Base-by-base conservation (phyloP, 2,329 filamentous ascomycete species). In the Aulographum hederae region DNA sequence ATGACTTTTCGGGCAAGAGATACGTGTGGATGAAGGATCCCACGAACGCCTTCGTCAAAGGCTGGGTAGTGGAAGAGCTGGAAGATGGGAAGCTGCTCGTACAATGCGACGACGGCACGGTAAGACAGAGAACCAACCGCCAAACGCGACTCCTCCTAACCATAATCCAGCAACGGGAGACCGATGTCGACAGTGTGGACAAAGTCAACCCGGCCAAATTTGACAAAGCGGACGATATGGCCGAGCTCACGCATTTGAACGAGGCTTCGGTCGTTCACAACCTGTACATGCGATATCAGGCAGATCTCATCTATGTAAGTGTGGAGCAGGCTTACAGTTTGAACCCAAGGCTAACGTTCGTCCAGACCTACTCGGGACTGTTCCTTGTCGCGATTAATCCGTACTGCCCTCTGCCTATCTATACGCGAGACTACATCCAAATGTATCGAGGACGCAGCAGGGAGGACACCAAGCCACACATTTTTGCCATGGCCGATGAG, bases 131-230 rank as follows among this genome's bases (percentile, higher is more conserved):
- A n/a, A n/a, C n/a, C n/a, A 21, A 15, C n/a, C 28, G 12, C 12
- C 11, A 6, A 6, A 18, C 23, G 2, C 3, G 5, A 23, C n/a
- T n/a, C n/a, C n/a, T n/a, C n/a, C n/a, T n/a, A n/a, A n/a, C n/a
- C n/a, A 4, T 13, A 42, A 89, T 73, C n/a, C n/a, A n/a, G n/a
- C 82, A 93, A 71, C 76, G 82, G 42, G 79, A 92, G 48, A 76
- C 89, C 31, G 76, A 86, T 41, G 59, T 69, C 32, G 85, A 95
- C 45, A 78, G 73, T 44, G 84, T 94, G 42, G 91, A 98, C 64
- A 95, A 94, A 57, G 91, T 98, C 61, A 98, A 98, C 56, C 89
- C 89, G 29, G 86, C 86, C 47, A 98, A 98, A 53, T 98, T 98
- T 58, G 89, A 98, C 67, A 98, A 94, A 57, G 86, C 86, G 40